Base-by-base conservation (phyloP, 495 filamentous ascomycete species). In the Penicillium manginii region DNA sequence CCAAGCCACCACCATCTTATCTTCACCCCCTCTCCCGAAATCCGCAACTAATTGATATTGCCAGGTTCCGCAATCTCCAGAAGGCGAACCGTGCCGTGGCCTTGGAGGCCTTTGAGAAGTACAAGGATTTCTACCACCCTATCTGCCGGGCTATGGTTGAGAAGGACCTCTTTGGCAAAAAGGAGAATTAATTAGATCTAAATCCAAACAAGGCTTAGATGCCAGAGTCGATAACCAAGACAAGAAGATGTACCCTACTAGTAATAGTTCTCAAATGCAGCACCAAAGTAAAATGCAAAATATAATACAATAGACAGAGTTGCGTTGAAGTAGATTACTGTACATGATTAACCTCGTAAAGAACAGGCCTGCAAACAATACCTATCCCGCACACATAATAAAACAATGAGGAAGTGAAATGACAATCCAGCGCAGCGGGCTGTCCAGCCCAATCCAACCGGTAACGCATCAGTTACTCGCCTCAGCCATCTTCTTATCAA, bases 81-180 rank as follows among this genome's bases (percentile, higher is more conserved):
- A 84, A 85, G 63, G 81, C 88, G 2, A 88, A 96, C 76, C 78
- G 84, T 31, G 73, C 85, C 29, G 71, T 96, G 67, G 93, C 94
- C 8, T 61, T 91, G 42, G 79, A 84, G 69, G 96, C 93, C 1
- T 97, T 97, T 65, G 80, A 91, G 78, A 88, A 88, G 78, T 86
- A 96, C 63, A 89, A 83, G 62, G 86, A 89, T 50, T 98, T 97
- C 65, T 98, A 98, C 69, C 93, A 97, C 71, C 94, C 94, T 12
- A 98, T 97, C 60, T 97, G 93, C 67, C 83, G 88, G 54, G 84
- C 78, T 17, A 84, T 89, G 81, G 84, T 94, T 22, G 89, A 90
- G 76, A 97, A 96, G 78, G 90, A 96, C 72, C 76, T 97, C 15
- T 82, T 84, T 56, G 79, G 78, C 37, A 75, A 76, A 52, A 74